A percentile compares a stretch with the other conserved stretches of the same genome.
These are phyloP conservation scores for Rhizopus sp. DNA, from an alignment of 371 early-diverging fungal genomes.

Conservation along the genomic window DNA sequence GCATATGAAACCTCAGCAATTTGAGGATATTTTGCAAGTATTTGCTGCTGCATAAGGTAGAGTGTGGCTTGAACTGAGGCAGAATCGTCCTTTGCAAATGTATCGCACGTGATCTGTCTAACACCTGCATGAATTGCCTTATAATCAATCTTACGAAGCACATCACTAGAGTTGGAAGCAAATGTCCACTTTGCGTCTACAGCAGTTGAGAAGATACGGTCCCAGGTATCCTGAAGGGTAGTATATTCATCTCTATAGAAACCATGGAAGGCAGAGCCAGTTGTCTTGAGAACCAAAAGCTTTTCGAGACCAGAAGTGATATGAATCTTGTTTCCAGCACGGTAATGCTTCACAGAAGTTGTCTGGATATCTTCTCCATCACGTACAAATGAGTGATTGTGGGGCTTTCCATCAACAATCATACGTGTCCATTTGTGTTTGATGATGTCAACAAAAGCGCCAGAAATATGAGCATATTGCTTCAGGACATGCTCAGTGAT, in stretches of 20 bases:
- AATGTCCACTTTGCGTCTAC: conserved; percentile 76
- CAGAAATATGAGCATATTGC: conserved; percentile 71
- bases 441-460: conserved; percentile 72
- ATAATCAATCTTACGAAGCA: conserved; percentile 55
- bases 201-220: conserved; percentile 81
- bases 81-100: conserved; percentile 73
- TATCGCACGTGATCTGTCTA: conserved; percentile 62
- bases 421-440: conserved; percentile 81
- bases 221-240: conserved; percentile 74
- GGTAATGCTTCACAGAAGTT: conserved; percentile 58
- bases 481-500: conserved; percentile 72
- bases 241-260: conserved; percentile 80
- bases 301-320: conserved; percentile 66
- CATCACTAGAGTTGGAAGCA: conserved; percentile 31
- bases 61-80: conserved; percentile 77
- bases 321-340: conserved; percentile 52
- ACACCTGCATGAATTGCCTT: conserved; percentile 61
- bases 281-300: conserved; percentile 74
- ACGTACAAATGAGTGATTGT: conserved; percentile 80
- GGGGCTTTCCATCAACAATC: conserved; percentile 66
- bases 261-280: conserved; percentile 81
- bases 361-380: conserved; percentile 77
- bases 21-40: conserved; percentile 61
- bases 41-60: conserved; percentile 69
- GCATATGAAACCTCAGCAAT: conserved; percentile 72